Base-by-base conservation (phyloP, 2,329 filamentous ascomycete species). In the Calonectria fujianensis region DNA sequence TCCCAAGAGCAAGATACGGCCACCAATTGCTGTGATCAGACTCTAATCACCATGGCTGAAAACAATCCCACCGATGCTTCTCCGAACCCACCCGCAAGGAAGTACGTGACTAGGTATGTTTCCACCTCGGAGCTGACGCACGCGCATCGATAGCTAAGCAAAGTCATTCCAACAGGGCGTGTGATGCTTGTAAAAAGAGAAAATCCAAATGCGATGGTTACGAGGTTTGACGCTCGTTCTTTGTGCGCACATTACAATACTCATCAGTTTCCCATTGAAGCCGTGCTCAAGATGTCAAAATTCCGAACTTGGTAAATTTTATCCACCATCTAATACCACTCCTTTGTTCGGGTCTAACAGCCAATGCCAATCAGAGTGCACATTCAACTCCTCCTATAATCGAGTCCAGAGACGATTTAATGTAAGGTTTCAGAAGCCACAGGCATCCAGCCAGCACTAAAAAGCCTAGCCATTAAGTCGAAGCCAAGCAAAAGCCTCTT, bases 121-220 rank as follows among this genome's bases (percentile, higher is more conserved):
- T 39, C 51, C 14, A 14, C 16, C 39, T 41, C 39, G 6, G 13
- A 24, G 31, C 31, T 27, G 16, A 31, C 9, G 16, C 24, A 10
- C 20, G 5, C 11, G 10, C 18, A 27, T 20, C 20, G n/a, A 14
- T 20, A 52, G 27, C 48, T 68, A 18, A 50, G 18, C 35, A 18
- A 45, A 10, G 20, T 35, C 24, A 6, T 41, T 27, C 45, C 16
- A 7, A 13, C 24, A 69, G 67, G 52, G 67, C 67, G 3, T 69
- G 67, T 52, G 67, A 69, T 51, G 67, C 67, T 27, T 69, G 67
- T 41, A 69, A 69, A 52, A 69, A 69, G 67, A 31, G 51, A 24
- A 69, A 69, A 20, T 69, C 67, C 27, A 69, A 59, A 41, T 69
- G 67, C 51, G 67, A 69, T 35, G 67, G 67, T 29, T 31, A 35